These are phyloP conservation scores for Pleodorina starrii DNA, from an alignment of 139 green algal species.

Conservation along the genomic window DNA sequence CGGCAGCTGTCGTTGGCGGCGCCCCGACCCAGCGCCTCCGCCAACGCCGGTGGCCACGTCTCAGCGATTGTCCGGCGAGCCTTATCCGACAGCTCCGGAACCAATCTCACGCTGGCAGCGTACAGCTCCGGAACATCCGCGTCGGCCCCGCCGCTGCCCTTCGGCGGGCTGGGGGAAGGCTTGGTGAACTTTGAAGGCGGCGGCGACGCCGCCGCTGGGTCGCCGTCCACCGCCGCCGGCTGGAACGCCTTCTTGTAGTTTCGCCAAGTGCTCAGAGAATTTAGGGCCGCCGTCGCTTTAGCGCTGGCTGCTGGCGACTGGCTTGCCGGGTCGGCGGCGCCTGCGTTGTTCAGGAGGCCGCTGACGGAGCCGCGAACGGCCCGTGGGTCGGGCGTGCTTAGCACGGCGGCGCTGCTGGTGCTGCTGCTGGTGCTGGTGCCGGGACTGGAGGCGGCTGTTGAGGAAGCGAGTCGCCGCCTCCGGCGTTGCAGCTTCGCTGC, in stretches of 20 bases:
- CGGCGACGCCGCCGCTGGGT: neutral
- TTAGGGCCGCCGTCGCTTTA: neutral
- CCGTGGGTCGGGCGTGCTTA: too few relatives aligned
- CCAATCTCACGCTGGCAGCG: neutral
- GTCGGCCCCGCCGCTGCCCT: too few relatives aligned
- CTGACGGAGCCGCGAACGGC: too few relatives aligned
- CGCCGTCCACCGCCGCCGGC: neutral
- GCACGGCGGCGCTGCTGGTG: neutral
- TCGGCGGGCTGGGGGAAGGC: neutral
- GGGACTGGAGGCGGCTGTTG: too few relatives aligned
- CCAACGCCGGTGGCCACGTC: neutral
- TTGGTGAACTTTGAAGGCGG: neutral
- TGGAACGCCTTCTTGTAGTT: neutral
- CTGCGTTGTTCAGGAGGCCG: too few relatives aligned
- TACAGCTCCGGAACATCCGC: slow-evolving; percentile 4
- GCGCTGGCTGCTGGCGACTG: neutral
- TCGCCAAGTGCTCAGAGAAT: neutral
- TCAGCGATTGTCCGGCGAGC: neutral
- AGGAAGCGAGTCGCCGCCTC: too few relatives aligned
- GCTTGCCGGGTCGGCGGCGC: neutral
- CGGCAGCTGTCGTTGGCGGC: neutral
- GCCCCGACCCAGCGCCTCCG: neutral
- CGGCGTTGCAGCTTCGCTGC: too few relatives aligned
- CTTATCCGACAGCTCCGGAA: neutral
- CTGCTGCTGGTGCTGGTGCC: neutral